These are phyloP conservation scores for Rhodocollybia butyracea DNA, from an alignment of 768 basidiomycete species.

Conservation along the genomic window DNA sequence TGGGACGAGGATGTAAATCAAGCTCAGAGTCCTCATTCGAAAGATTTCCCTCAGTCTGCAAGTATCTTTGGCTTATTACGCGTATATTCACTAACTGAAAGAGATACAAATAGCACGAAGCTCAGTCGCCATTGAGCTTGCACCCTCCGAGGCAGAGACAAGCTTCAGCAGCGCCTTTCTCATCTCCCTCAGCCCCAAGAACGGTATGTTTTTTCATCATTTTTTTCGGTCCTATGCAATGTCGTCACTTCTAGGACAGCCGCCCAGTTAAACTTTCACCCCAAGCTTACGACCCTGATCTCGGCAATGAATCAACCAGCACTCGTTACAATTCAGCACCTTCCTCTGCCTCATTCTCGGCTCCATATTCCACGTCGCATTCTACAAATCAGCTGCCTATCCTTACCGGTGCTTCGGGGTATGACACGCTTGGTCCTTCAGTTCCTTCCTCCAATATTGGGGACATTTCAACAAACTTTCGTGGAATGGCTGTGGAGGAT, in stretches of 20 bases:
- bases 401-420: conserved; percentile 9
- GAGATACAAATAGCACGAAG: conserved; percentile 32
- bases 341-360: conserved; percentile 41
- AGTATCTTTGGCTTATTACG: conserved; percentile 17
- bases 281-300: conserved; percentile 46
- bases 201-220: conserved; percentile 27
- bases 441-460: conserved; percentile 43
- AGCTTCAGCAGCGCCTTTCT: conserved; percentile 34
- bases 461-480: conserved; percentile 54
- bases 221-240: conserved; percentile 12
- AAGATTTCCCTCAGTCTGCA: conserved; percentile 48
- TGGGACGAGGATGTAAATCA: conserved; percentile 62
- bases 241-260: conserved; percentile 37
- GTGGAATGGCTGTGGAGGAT: conserved; percentile 61
- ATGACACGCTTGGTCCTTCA: conserved; percentile 24
- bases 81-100: neutral
- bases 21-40: conserved; percentile 43
- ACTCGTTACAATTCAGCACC: conserved; percentile 38
- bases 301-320: conserved; percentile 36
- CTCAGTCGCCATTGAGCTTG: conserved; percentile 38
- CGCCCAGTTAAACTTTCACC: conserved; percentile 49
- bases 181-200: conserved; percentile 36
- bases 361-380: conserved; percentile 10
- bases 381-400: neutral
- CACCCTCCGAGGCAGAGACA: conserved; percentile 48